phyloP scores from a whole-genome alignment of 257 asterid species.

The Plantago ovata region DNA sequence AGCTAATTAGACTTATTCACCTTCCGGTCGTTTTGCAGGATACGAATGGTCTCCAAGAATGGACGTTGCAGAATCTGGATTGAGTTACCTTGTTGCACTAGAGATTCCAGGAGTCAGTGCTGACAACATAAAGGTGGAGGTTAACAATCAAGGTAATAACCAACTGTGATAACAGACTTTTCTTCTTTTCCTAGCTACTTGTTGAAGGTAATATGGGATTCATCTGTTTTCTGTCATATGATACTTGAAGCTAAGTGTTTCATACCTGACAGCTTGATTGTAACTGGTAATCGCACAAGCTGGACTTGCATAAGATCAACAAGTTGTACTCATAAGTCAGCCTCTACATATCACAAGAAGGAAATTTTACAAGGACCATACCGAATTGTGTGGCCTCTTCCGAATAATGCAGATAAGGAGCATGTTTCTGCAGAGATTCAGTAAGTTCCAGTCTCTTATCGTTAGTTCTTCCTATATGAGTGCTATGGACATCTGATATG shows the following conservation, averaged over 20 bases:
- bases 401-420: slow-evolving; percentile 53
- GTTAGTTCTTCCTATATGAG: not conserved
- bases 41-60: slow-evolving; percentile 59
- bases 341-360: slow-evolving; percentile 45
- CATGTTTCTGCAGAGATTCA: slow-evolving; percentile 65
- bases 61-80: slow-evolving; percentile 71
- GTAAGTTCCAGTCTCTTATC: slow-evolving; percentile 37
- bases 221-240: not conserved
- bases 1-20: not conserved
- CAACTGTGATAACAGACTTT: slow-evolving; percentile 34
- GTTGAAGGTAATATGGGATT: not conserved
- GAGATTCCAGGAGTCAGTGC: slow-evolving; percentile 73
- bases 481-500: no score
- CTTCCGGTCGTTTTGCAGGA: slow-evolving; percentile 29
- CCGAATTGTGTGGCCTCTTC: slow-evolving; percentile 69
- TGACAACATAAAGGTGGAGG: slow-evolving; percentile 58
- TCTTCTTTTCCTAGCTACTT: not conserved
- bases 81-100: slow-evolving; percentile 41
- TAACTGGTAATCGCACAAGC: slow-evolving; percentile 51
- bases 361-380: slow-evolving; percentile 71
- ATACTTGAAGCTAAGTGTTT: not conserved
- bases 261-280: slow-evolving; percentile 49
- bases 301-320: slow-evolving; percentile 25
- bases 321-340: slow-evolving; percentile 25
- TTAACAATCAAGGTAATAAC: slow-evolving; percentile 41